These are phyloP conservation scores for Emericellopsis terricola DNA, from an alignment of 495 filamentous ascomycete species.

Conservation along the genomic window DNA sequence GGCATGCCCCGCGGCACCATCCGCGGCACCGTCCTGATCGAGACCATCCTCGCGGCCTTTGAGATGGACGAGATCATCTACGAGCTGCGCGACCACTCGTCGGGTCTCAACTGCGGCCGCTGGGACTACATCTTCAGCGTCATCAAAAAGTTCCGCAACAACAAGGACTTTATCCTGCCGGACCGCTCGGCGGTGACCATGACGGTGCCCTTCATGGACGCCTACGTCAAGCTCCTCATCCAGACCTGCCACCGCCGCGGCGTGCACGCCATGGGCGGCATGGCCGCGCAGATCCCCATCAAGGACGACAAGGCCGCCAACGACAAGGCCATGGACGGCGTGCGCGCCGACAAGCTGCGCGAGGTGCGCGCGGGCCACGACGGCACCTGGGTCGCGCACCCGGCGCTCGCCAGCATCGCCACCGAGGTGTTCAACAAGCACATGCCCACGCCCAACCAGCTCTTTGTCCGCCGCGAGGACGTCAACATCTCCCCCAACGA, in stretches of 20 bases:
- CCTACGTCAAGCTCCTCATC: slow-evolving; percentile 87
- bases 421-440: slow-evolving; percentile 92
- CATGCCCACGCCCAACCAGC: slow-evolving; percentile 98
- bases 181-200: slow-evolving; percentile 87
- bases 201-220: slow-evolving; percentile 98
- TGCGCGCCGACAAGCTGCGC: slow-evolving; percentile 88
- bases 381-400: slow-evolving; percentile 93
- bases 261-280: slow-evolving; percentile 97
- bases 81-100: slow-evolving; percentile 91
- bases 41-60: slow-evolving; percentile 97
- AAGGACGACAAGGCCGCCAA: slow-evolving; percentile 84
- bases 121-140: slow-evolving; percentile 99
- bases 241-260: slow-evolving; percentile 92
- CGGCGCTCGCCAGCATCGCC: slow-evolving; percentile 77
- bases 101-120: slow-evolving; percentile 92
- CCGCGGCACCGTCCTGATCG: slow-evolving; percentile 88
- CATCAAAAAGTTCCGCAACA: slow-evolving; percentile 98
- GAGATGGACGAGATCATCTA: slow-evolving; percentile 99
- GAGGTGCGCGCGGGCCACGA: slow-evolving; percentile 94
- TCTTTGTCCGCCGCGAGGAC: slow-evolving; percentile 80
- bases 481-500: slow-evolving; percentile 76
- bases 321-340: slow-evolving; percentile 84
- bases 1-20: slow-evolving; percentile 83
- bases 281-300: slow-evolving; percentile 98
- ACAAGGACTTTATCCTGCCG: slow-evolving; percentile 81